A percentile compares a stretch with the other conserved stretches of the same genome.
Evolutionary conservation across 2,329 filamentous ascomycete species (phyloP).

Genomic region (Moelleriella libera): DNA sequence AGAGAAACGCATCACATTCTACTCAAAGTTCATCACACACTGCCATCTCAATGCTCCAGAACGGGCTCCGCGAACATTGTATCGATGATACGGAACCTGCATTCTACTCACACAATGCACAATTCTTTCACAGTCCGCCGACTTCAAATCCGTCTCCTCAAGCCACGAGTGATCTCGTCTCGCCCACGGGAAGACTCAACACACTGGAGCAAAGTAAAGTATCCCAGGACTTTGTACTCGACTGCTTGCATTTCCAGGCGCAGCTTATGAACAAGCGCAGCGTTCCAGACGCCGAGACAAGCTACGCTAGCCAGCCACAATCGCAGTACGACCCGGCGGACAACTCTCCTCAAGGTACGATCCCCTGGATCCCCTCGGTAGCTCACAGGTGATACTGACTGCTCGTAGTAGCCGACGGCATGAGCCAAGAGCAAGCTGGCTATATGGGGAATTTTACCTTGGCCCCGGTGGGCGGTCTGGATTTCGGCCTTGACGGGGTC

Average conservation of each 20-base stretch:
- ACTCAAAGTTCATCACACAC: slow-evolving; percentile 1
- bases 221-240: slow-evolving; percentile 8
- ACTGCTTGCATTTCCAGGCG: slow-evolving; percentile 12
- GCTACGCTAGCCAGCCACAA: slow-evolving; percentile 1
- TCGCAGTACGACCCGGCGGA: not conserved
- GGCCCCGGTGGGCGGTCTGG: slow-evolving; percentile 6
- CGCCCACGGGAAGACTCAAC: slow-evolving; percentile 5
- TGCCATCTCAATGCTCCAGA: slow-evolving; percentile 4
- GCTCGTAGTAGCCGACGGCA: slow-evolving; percentile 1
- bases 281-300: slow-evolving; percentile 7
- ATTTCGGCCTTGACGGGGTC: slow-evolving; percentile 8
- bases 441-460: slow-evolving; percentile 6
- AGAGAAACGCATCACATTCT: slow-evolving; percentile 5
- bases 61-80: slow-evolving; percentile 6
- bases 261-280: slow-evolving; percentile 11
- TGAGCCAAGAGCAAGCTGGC: slow-evolving; percentile 6
- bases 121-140: slow-evolving; percentile 8
- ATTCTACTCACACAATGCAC: slow-evolving; percentile 5
- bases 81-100: slow-evolving; percentile 4
- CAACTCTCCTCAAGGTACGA: slow-evolving; percentile 1
- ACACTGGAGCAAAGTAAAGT: slow-evolving; percentile 3
- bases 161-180: slow-evolving; percentile 6
- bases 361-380: not conserved
- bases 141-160: slow-evolving; percentile 7
- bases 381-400: not conserved